A percentile compares a stretch with the other conserved stretches of the same genome.
phyloP scores from a whole-genome alignment of 495 filamentous ascomycete species.

The Aspergillus sparsus region DNA sequence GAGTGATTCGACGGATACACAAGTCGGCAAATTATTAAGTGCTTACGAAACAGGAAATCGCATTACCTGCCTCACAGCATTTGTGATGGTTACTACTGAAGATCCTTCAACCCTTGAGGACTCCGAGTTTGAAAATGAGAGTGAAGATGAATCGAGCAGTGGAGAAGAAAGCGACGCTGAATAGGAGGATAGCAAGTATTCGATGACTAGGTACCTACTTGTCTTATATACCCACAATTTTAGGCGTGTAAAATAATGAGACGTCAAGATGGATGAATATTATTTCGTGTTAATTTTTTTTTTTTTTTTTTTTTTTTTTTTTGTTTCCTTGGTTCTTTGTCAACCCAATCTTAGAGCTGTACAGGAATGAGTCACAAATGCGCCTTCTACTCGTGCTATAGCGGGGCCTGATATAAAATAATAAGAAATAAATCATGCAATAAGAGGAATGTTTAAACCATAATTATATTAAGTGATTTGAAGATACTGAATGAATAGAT shows the following conservation, averaged over 20 bases:
- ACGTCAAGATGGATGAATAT: constrained; percentile 5
- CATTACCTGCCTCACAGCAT: constrained; percentile 86
- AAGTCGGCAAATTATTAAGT: constrained; percentile 71
- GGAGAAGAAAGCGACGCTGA: constrained; percentile 53
- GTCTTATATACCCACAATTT: constrained; percentile 23
- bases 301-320: background rate
- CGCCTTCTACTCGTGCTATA: too few relatives aligned
- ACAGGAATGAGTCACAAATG: too few relatives aligned
- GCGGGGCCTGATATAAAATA: background rate
- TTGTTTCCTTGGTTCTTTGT: too few relatives aligned
- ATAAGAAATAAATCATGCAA: background rate
- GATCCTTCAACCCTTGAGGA: constrained; percentile 37
- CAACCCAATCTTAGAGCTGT: too few relatives aligned
- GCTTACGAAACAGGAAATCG: constrained; percentile 83
- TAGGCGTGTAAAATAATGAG: constrained; percentile 12
- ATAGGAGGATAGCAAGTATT: constrained; percentile 10
- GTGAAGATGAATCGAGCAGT: constrained; percentile 41
- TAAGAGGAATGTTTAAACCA: background rate
- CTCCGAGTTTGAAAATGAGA: constrained; percentile 39
- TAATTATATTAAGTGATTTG: background rate
- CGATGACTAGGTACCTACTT: constrained; percentile 6
- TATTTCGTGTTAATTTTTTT: background rate
- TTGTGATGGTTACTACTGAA: constrained; percentile 66
- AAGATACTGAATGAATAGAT: too few relatives aligned
- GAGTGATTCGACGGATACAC: constrained; percentile 32